Percentiles rank a stretch among this genome's conserved stretches.
Evolutionary conservation across 352 stramenopile genomes (phyloP).

Genomic region (Phytophthora sp.): DNA sequence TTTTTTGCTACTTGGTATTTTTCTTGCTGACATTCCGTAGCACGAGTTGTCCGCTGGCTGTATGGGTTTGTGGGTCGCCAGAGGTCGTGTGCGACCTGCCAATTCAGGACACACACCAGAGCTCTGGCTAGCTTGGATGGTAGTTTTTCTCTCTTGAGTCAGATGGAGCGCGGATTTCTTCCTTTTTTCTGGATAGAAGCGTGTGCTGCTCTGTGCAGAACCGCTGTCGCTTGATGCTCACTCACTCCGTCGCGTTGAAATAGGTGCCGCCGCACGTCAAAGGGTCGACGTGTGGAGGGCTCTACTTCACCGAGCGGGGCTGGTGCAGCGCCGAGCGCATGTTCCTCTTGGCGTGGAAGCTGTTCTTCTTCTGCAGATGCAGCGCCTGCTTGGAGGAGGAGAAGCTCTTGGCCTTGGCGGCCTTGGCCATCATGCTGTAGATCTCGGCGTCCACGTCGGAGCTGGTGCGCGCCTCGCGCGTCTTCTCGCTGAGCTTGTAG

Average conservation of each 20-base stretch:
- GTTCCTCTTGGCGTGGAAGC: slow-evolving; percentile 52
- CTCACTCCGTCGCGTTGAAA: slow-evolving; percentile 40
- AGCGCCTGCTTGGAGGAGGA: slow-evolving; percentile 29
- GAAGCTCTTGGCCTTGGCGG: slow-evolving; percentile 49
- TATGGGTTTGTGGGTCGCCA: slow-evolving; percentile 11
- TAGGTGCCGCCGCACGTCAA: slow-evolving; percentile 31
- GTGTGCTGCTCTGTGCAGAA: slow-evolving; percentile 2
- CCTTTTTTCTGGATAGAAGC: slow-evolving; percentile 21
- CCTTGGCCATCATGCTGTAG: slow-evolving; percentile 62
- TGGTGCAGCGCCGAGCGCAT: slow-evolving; percentile 64
- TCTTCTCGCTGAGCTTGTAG: slow-evolving; percentile 60
- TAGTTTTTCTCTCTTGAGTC: slow-evolving; percentile 28
- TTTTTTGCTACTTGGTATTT: slow-evolving; percentile 36
- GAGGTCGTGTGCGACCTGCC: slow-evolving; percentile 8
- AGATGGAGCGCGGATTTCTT: slow-evolving; percentile 41
- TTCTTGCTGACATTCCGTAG: slow-evolving; percentile 39
- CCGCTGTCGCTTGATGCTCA: slow-evolving; percentile 17
- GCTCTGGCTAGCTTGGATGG: slow-evolving; percentile 21
- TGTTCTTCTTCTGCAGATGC: slow-evolving; percentile 42
- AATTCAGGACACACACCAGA: slow-evolving; percentile 9
- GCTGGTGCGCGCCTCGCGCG: slow-evolving; percentile 55
- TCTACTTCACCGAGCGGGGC: slow-evolving; percentile 74
- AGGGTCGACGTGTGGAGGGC: slow-evolving; percentile 15
- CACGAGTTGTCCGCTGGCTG: slow-evolving; percentile 34
- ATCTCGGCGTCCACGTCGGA: slow-evolving; percentile 68